Conservation (phyloP, 1,139 yeast species). For the Yamadazyma trypodendri region DNA sequence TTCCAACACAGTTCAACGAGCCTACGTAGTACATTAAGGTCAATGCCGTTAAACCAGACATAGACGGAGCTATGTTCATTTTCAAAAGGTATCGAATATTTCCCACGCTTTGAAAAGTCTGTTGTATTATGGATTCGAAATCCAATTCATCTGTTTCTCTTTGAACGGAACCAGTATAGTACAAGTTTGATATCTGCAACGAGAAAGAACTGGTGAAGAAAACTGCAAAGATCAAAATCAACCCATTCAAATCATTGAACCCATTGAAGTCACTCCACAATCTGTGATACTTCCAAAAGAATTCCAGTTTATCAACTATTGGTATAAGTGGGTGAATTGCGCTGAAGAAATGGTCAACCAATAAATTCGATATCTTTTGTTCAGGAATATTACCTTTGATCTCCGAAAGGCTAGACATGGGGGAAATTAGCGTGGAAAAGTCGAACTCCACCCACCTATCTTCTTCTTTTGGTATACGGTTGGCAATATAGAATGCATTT, state of each 20-base stretch:
- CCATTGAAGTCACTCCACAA: slow-evolving; percentile 1
- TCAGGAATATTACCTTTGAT: background rate
- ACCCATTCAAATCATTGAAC: slow-evolving; percentile 2
- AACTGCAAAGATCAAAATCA: slow-evolving; percentile 3
- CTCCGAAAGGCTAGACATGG: background rate
- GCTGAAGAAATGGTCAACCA: slow-evolving; percentile 2
- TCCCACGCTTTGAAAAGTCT: slow-evolving; percentile 1
- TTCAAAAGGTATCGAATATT: background rate
- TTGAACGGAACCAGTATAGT: background rate
- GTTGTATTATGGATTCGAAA: background rate
- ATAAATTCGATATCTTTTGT: background rate
- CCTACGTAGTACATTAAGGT: slow-evolving; percentile 4
- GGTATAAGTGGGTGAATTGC: slow-evolving; percentile 1
- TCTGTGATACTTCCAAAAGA: slow-evolving; percentile 2
- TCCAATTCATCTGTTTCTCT: background rate
- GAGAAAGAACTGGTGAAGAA: slow-evolving; percentile 4
- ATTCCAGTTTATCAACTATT: slow-evolving; percentile 2
- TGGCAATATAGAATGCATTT: slow-evolving; percentile 2
- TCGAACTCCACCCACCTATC: slow-evolving; percentile 3
- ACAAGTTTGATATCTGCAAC: slow-evolving; percentile 1
- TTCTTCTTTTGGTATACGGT: slow-evolving; percentile 1
- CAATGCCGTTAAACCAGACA: slow-evolving; percentile 2
- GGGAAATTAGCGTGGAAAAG: slow-evolving; percentile 1
- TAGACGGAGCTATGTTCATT: slow-evolving; percentile 2
- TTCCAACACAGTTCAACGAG: slow-evolving; percentile 1